Evolutionary conservation across 2,329 filamentous ascomycete genomes (phyloP), one percentile per base, ranked within the genome.

Genomic region (Arachnopeziza araneosa): DNA sequence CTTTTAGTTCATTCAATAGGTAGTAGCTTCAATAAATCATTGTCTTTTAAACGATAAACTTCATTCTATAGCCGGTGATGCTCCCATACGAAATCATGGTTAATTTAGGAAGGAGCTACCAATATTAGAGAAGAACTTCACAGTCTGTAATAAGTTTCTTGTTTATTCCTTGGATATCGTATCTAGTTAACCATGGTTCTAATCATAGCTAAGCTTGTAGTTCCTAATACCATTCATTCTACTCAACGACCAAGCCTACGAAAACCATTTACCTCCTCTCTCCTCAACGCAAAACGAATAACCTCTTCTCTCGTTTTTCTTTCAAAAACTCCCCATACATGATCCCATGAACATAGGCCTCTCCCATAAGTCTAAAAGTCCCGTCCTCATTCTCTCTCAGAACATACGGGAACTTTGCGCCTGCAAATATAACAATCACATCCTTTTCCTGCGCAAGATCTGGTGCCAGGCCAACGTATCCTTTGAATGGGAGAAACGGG

Each of bases 331-430:
- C 54, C 2, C 55, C 58, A 48, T 60, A 50, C 58, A 55, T 60
- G 22, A 57, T 24, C n/a, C 55, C 58, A 57, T 60, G 58, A n/a
- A 60, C 51, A 50, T 60, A 57, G n/a, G 55, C 55, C n/a, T 60
- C 58, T 1, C 55, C 55, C 23, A 57, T 23, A 21, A 60, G 49
- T 12, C 50, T 51, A 44, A 50, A 50, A 51, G 24, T 4, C 7
- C 51, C 54, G 7, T 50, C 44, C 17, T 54, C 55, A 52, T 52
- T 53, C 17, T 24, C 7, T 21, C 58, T 51, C 26, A 56, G 6
- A 24, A 57, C 24, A 50, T 57, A 57, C 12, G 58, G 58, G 9
- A 57, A 50, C 21, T 52, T 26, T 3, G 55, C 55, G 24, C 51
- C 58, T 2, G 22, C 36, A 12, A 60, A 36, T 14, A 60, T 48